Evolutionary conservation across 2,329 filamentous ascomycete genomes (phyloP).

Genomic region (Colletotrichum cereale): DNA sequence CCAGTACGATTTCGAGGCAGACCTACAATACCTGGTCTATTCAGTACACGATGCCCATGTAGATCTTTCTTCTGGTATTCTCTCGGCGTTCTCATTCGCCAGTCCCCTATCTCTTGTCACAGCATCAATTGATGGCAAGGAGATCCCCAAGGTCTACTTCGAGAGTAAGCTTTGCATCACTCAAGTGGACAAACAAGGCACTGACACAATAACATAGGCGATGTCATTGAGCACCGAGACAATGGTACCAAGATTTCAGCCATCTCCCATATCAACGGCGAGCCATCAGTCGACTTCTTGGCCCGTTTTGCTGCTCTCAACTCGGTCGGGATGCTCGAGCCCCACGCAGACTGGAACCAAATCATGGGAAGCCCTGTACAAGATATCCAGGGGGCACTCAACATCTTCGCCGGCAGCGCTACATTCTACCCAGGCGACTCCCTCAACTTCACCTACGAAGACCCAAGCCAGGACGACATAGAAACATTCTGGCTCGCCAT

Average conservation of each 20-base stretch:
- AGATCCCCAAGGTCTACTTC: conserved; percentile 30
- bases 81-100: conserved; percentile 30
- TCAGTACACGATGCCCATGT: conserved; percentile 31
- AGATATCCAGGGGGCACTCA: conserved; percentile 10
- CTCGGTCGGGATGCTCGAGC: conserved; percentile 32
- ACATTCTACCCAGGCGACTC: conserved; percentile 31
- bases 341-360: conserved; percentile 34
- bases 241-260: conserved; percentile 20
- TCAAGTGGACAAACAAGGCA: no score
- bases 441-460: conserved; percentile 32
- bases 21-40: conserved; percentile 25
- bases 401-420: conserved; percentile 19
- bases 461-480: not conserved
- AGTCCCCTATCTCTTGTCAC: conserved; percentile 22
- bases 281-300: conserved; percentile 15
- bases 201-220: not conserved
- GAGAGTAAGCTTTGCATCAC: not conserved
- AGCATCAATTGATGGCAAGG: conserved; percentile 28
- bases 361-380: conserved; percentile 31
- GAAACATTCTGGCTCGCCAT: conserved; percentile 24
- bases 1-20: conserved; percentile 28
- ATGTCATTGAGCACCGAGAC: conserved; percentile 11
- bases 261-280: conserved; percentile 27
- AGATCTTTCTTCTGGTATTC: conserved; percentile 15
- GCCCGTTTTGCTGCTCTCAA: conserved; percentile 16